phyloP scores from a whole-genome alignment of 495 filamentous ascomycete species.

The Mycothermus thermophilus region DNA sequence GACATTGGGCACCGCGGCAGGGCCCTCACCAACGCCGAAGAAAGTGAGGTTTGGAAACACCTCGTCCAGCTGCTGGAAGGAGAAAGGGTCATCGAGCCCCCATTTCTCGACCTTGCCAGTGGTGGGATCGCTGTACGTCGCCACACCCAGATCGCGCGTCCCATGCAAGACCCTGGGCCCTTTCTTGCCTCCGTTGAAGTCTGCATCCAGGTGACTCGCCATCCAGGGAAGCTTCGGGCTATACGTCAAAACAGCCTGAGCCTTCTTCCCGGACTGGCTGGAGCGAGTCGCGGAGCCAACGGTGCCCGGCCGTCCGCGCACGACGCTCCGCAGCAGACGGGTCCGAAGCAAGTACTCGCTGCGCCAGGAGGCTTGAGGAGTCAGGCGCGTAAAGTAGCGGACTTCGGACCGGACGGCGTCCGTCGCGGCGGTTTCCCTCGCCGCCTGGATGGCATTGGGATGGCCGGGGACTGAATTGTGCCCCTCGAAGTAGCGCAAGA shows the following conservation, averaged over 20 bases:
- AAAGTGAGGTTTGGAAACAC: slow-evolving; percentile 56
- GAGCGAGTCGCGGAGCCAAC: slow-evolving; percentile 21
- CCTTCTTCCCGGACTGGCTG: slow-evolving; percentile 42
- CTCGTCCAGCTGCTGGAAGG: slow-evolving; percentile 63
- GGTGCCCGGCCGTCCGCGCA: slow-evolving; percentile 49
- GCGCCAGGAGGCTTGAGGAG: slow-evolving; percentile 70
- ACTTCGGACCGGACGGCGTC: slow-evolving; percentile 45
- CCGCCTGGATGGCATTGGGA: slow-evolving; percentile 23
- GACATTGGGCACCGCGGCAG: slow-evolving; percentile 61
- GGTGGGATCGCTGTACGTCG: slow-evolving; percentile 60
- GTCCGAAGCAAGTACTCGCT: slow-evolving; percentile 86
- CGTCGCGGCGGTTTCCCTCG: slow-evolving; percentile 31
- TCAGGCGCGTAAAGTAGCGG: slow-evolving; percentile 66
- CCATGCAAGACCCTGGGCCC: slow-evolving; percentile 69
- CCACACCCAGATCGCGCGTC: slow-evolving; percentile 57
- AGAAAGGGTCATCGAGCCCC: slow-evolving; percentile 62
- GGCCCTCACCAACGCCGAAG: slow-evolving; percentile 65
- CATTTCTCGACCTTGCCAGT: slow-evolving; percentile 68
- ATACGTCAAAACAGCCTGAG: slow-evolving; percentile 53
- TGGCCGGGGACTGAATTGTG: slow-evolving; percentile 34
- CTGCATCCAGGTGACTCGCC: slow-evolving; percentile 61
- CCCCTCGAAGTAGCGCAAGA: slow-evolving; percentile 76
- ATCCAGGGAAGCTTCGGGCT: slow-evolving; percentile 63
- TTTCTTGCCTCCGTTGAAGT: slow-evolving; percentile 54
- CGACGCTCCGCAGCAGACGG: slow-evolving; percentile 64